Evolutionary conservation across 305 asterid genomes (phyloP).

Genomic region (Fraxinus baroniana): DNA sequence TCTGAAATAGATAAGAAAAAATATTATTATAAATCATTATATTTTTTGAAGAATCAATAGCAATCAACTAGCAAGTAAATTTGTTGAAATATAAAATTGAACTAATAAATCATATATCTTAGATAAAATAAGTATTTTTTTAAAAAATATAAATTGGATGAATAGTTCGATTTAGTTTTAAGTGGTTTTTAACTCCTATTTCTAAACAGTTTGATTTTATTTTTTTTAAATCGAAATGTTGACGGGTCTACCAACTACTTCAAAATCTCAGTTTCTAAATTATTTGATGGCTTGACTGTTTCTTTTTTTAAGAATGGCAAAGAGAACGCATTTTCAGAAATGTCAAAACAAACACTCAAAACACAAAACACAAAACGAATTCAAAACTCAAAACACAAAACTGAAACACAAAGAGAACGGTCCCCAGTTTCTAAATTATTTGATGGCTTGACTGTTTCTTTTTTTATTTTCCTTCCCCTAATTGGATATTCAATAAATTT

Average conservation of each 20-base stretch:
- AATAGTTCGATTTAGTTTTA: neutral
- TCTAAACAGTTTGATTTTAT: neutral
- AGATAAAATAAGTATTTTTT: neutral
- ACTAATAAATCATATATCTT: neutral
- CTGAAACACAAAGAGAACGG: too few relatives aligned
- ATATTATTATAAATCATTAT: neutral
- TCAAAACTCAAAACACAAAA: too few relatives aligned
- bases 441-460: neutral
- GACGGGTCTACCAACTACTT: neutral
- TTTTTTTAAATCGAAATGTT: neutral
- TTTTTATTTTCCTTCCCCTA: neutral
- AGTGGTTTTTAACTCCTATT: neutral
- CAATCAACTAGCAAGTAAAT: neutral
- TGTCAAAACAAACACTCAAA: too few relatives aligned
- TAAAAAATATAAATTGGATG: too few relatives aligned
- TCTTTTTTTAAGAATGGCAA: too few relatives aligned
- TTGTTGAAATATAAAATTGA: neutral
- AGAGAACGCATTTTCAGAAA: too few relatives aligned
- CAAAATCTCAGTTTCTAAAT: neutral
- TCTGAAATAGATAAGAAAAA: neutral
- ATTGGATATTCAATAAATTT: neutral
- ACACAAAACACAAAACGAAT: too few relatives aligned
- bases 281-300: neutral
- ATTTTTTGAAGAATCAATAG: neutral
- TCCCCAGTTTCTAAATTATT: neutral